phyloP scores from a whole-genome alignment of 148 eudicot genomes.

The Pharnaceum exiguum region DNA sequence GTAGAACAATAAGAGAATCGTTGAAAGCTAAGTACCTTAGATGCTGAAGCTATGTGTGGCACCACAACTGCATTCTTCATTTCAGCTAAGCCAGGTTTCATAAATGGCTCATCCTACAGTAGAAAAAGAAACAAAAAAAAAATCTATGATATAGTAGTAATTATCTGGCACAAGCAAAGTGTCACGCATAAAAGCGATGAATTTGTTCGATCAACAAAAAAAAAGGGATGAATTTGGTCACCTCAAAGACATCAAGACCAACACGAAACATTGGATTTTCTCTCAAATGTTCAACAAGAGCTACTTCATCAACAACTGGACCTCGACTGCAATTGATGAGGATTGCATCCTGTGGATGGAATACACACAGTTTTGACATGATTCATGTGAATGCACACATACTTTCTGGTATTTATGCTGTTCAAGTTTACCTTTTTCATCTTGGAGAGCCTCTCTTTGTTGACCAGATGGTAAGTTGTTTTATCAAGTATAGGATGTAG shows the following conservation, averaged over 20 bases:
- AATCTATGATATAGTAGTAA: not conserved
- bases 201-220: not conserved
- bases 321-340: slow-evolving; percentile 96
- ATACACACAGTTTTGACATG: slow-evolving; percentile 1
- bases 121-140: not conserved
- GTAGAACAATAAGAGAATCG: not conserved
- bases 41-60: slow-evolving; percentile 98
- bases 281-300: slow-evolving; percentile 91
- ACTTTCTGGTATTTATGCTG: not conserved
- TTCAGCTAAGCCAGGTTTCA: slow-evolving; percentile 96
- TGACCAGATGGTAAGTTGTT: slow-evolving; percentile 94
- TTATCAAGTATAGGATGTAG: slow-evolving; percentile 90
- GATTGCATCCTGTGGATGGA: slow-evolving; percentile 68
- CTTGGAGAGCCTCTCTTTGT: slow-evolving; percentile 81
- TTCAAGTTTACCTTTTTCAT: slow-evolving; percentile 74
- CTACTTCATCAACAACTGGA: slow-evolving; percentile 94
- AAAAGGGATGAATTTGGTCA: slow-evolving; percentile 11
- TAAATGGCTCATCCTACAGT: slow-evolving; percentile 82
- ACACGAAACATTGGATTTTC: slow-evolving; percentile 97
- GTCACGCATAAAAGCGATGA: not conserved
- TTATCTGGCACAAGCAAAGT: not conserved
- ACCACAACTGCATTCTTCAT: slow-evolving; percentile 94
- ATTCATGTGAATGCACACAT: not conserved
- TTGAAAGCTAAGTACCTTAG: slow-evolving; percentile 53
- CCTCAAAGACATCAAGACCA: slow-evolving; percentile 99